Evolutionary conservation across 768 basidiomycete genomes (phyloP), one percentile per base, ranked within the genome.

Genomic region (Cystoderma amianthinum): DNA sequence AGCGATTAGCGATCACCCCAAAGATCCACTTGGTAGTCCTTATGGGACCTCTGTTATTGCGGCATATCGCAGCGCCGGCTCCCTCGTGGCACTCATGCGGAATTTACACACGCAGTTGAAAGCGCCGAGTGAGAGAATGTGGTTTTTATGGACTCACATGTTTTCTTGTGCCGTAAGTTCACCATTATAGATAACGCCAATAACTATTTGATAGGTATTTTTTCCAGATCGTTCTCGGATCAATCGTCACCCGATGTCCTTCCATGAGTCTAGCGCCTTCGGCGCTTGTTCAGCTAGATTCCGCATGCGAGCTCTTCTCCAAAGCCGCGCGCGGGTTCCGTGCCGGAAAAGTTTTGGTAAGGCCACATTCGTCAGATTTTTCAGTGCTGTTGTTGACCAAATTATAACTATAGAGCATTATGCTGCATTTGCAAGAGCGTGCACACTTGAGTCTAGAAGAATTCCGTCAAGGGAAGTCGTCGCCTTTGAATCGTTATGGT

Each of bases 241-340:
- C 82, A 16, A 82, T 86, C 24, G 83, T 85, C 9, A 86, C 84
- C 13, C 70, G 82, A 38, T 85, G 83, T 58, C 83, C 84, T 9
- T 85, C 84, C 13, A 83, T 85, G 76, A 83, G 82, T 49, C 59
- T 86, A 45, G 84, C 83, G 16, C 80, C 82, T 13, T 85, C 83
- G 17, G 84, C 83, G 3, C 69, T 86, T 6, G 71, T 76, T 5
- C 84, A 86, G 51, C 62, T 86, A 20, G 81, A 85, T 53, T 84
- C 84, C 0, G 83, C 83, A 4, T 85, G 82, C 48, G 78, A 84
- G 42, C 68, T 85, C 21, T 85, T 85, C 50, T 67, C 78, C n/a
- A 81, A 80, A 54, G 74, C 80, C 15, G 82, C 82, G 7, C 68
- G 63, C 15, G 78, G 76, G 15, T 85, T 85, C 57, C 69, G 71